phyloP scores from a whole-genome alignment of 768 basidiomycete species.

The Lentinula boryana region DNA sequence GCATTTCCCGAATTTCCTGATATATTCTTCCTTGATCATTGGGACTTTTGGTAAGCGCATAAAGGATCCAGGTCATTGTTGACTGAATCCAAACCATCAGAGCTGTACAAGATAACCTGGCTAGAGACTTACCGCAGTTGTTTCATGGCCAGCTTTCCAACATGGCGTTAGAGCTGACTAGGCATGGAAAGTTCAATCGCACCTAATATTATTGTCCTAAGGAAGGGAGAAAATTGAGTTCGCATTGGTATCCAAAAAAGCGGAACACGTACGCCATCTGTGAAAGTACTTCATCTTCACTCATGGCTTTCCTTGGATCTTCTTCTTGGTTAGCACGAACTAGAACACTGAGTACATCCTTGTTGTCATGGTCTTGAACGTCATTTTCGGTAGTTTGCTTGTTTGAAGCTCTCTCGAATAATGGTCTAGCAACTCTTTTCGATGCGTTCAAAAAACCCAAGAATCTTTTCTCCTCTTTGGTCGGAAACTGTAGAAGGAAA shows the following conservation, averaged over 20 bases:
- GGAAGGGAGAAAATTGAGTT: not conserved
- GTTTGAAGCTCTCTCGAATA: not conserved
- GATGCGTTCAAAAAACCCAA: not conserved
- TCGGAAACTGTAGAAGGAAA: not conserved
- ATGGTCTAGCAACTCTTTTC: not conserved
- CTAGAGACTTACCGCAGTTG: constrained; percentile 32
- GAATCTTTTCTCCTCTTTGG: constrained; percentile 1
- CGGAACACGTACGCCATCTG: constrained; percentile 30
- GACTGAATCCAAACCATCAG: constrained; percentile 15
- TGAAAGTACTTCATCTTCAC: constrained; percentile 40
- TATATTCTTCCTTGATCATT: constrained; percentile 57
- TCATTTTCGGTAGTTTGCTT: not conserved
- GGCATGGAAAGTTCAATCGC: not conserved
- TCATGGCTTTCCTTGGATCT: constrained; percentile 34
- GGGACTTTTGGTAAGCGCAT: constrained; percentile 54
- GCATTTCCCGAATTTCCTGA: constrained; percentile 38
- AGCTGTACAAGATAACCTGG: not conserved
- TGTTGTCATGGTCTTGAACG: not conserved
- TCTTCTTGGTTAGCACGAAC: constrained; percentile 52
- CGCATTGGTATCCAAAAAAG: not conserved
- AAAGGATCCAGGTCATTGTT: constrained; percentile 52
- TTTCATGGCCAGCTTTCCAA: constrained; percentile 35
- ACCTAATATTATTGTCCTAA: not conserved
- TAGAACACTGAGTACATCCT: constrained; percentile 1
- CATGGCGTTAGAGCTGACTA: not conserved